Base-by-base conservation (phyloP, 805 yeast genomes). In the Candida pini region DNA sequence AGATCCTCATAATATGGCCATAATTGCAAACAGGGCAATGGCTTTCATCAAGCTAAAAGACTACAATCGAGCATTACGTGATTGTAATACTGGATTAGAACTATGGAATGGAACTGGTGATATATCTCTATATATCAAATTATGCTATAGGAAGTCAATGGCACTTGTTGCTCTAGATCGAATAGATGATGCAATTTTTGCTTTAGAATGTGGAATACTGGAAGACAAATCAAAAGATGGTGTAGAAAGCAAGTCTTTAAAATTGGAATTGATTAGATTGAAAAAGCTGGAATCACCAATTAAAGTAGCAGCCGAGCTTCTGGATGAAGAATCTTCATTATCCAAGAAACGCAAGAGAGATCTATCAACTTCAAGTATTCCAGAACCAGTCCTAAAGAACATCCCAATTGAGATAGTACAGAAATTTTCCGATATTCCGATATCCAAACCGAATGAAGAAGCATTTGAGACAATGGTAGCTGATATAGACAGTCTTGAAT, bases 21-120 rank as follows among this genome's bases (percentile, higher is more conserved):
- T 77, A 1, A 77, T 68, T 49, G 71, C 89, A n/a, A 83, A 83
- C 49, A 58, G 81, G 28, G 82, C 92, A 0, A 76, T 77, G 63
- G 66, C 85, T n/a, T 66, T 71, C 41, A 51, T 81, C 26, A 76
- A 77, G 37, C 51, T 76, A 4, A 47, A 60, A 5, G 67, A 69
- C 21, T 77, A 70, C 66, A 46, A 54, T 3, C 56, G 69, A 13
- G 84, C 80, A 3, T 47, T 71, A 3, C 51, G 54, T 14, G 77
- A 72, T 38, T 71, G 83, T 40, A 53, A 68, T 9, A 47, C 48
- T 12, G 89, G 85, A 0, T 53, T 81, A 12, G 30, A 38, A 1
- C 28, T 57, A 13, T n/a, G n/a, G n/a, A n/a, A n/a, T 3, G 13
- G 36, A 14, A 28, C 28, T 9, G 23, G 16, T 4, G 51, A 47